phyloP scores from a whole-genome alignment of 768 basidiomycete genomes.

The Hortiboletus flavorubellus region DNA sequence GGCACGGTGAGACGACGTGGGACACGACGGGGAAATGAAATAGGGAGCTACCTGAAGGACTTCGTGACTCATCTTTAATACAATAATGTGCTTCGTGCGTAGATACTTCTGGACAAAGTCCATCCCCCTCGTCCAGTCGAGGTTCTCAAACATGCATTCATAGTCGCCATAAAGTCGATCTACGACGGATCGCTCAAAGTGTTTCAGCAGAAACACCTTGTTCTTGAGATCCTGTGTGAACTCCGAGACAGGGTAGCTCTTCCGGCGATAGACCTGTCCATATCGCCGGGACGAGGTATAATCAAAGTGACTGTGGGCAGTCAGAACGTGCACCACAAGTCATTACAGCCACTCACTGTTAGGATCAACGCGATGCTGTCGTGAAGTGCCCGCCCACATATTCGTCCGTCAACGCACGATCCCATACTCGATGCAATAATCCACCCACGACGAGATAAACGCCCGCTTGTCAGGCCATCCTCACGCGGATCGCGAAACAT shows the following conservation, averaged over 20 bases:
- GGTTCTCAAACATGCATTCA: conserved; percentile 75
- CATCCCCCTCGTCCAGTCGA: conserved; percentile 73
- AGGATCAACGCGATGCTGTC: conserved; percentile 87
- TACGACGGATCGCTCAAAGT: conserved; percentile 95
- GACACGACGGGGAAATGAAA: background rate
- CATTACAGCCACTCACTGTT: conserved; percentile 53
- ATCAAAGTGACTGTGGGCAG: conserved; percentile 64
- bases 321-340: background rate
- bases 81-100: conserved; percentile 94
- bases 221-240: conserved; percentile 83
- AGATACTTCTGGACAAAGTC: conserved; percentile 95
- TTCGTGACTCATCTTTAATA: conserved; percentile 95
- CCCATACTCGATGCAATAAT: conserved; percentile 99
- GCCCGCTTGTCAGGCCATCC: conserved; percentile 64
- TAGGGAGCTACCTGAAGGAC: conserved; percentile 75
- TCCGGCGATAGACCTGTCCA: conserved; percentile 67
- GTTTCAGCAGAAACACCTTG: conserved; percentile 90
- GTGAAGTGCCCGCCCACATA: conserved; percentile 96
- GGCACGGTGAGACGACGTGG: no score
- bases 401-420: conserved; percentile 97
- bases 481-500: conserved; percentile 66
- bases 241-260: conserved; percentile 61
- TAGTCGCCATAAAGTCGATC: conserved; percentile 83
- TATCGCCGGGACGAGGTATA: conserved; percentile 70
- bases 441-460: conserved; percentile 98